Evolutionary conservation across 768 basidiomycete genomes (phyloP).

Genomic region (Epithele typhae): DNA sequence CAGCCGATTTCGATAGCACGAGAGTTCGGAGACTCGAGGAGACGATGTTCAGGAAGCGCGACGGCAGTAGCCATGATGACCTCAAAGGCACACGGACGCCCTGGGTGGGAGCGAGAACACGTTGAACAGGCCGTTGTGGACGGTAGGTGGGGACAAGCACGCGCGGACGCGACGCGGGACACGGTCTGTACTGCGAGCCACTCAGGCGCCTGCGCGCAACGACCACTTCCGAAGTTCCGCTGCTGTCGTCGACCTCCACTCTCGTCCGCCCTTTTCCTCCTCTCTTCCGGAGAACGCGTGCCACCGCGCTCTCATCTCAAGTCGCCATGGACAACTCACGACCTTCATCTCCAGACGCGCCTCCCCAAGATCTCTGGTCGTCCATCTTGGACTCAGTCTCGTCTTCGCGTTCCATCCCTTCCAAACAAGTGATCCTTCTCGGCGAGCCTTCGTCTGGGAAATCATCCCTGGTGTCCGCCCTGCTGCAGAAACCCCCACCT

Average conservation of each 20-base stretch:
- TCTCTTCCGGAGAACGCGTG: no score
- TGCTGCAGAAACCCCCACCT: conserved; percentile 60
- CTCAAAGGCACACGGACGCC: conserved; percentile 7
- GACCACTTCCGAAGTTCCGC: no score
- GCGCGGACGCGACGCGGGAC: no score
- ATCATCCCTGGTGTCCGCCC: conserved; percentile 64
- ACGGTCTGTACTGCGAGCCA: no score
- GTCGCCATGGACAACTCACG: conserved; percentile 41
- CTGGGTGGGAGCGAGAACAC: background rate
- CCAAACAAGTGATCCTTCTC: conserved; percentile 83
- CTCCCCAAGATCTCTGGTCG: conserved; percentile 85
- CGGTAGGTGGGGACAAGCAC: background rate
- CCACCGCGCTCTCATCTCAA: background rate
- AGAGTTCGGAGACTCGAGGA: conserved; percentile 65
- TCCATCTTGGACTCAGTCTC: conserved; percentile 89
- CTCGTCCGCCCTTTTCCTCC: no score
- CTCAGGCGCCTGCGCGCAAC: no score
- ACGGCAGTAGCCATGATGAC: conserved; percentile 38
- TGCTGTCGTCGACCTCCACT: no score
- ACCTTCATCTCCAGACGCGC: conserved; percentile 66
- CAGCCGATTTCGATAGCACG: conserved; percentile 62
- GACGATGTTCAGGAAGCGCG: conserved; percentile 55
- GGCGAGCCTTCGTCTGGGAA: conserved; percentile 80
- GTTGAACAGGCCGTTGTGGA: conserved; percentile 10
- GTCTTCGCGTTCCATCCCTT: conserved; percentile 72